Conservation (phyloP, 179 eudicot species). For the Drosera spatulata region DNA sequence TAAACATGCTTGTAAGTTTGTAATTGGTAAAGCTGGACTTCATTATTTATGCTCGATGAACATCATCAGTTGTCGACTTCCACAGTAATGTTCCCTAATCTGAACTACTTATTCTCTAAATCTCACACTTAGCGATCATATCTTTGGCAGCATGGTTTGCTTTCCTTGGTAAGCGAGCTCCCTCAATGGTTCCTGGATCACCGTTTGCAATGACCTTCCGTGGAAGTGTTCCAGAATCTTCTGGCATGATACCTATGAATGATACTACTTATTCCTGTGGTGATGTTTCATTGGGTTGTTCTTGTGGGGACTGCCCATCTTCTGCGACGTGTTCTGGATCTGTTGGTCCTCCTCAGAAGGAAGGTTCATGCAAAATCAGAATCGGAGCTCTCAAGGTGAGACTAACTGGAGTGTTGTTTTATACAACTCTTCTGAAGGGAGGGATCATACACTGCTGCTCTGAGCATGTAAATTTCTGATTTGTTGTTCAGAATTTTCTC, state of each 20-base stretch:
- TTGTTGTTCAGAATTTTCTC: not conserved
- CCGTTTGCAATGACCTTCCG: constrained; percentile 80
- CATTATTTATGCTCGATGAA: no score
- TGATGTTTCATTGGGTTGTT: constrained; percentile 91
- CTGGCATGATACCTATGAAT: constrained; percentile 91
- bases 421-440: not conserved
- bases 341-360: constrained; percentile 42
- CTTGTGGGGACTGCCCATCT: constrained; percentile 95
- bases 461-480: not conserved
- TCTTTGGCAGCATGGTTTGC: constrained; percentile 67
- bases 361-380: constrained; percentile 61
- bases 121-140: no score
- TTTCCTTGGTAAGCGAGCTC: constrained; percentile 74
- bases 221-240: constrained; percentile 50
- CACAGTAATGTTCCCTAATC: no score
- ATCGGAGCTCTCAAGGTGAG: constrained; percentile 82
- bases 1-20: no score
- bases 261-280: constrained; percentile 81
- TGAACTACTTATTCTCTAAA: no score
- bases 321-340: constrained; percentile 69
- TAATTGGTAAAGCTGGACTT: no score
- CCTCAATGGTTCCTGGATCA: constrained; percentile 64
- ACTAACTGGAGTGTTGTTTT: not conserved
- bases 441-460: not conserved
- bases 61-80: no score